Evolutionary conservation across 208 protist species (phyloP).

Genomic region (Trypanosoma rangeli): DNA sequence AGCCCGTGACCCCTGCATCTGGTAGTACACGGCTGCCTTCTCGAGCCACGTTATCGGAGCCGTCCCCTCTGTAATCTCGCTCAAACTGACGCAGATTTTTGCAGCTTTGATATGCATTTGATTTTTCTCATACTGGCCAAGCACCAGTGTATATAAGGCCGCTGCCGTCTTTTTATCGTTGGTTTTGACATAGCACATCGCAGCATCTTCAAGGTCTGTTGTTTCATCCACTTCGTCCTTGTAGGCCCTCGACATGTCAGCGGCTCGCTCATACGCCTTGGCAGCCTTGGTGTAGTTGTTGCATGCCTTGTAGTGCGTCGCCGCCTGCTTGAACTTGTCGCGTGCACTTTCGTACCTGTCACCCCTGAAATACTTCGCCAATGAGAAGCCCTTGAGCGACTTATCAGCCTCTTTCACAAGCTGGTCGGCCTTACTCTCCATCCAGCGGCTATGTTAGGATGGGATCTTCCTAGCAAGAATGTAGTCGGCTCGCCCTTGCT

Average conservation of each 20-base stretch:
- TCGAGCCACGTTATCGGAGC: constrained; percentile 73
- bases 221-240: constrained; percentile 65
- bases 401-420: constrained; percentile 78
- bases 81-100: constrained; percentile 63
- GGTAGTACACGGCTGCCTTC: constrained; percentile 65
- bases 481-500: background rate
- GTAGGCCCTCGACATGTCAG: constrained; percentile 66
- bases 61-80: constrained; percentile 53
- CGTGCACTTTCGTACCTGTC: constrained; percentile 69
- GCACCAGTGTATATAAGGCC: constrained; percentile 37
- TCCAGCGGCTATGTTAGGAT: constrained; percentile 7
- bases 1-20: constrained; percentile 64
- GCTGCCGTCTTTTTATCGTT: constrained; percentile 40
- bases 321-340: constrained; percentile 76
- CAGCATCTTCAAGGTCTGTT: constrained; percentile 73
- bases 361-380: constrained; percentile 50
- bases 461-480: background rate
- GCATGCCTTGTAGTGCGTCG: constrained; percentile 80
- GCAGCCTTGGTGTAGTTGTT: constrained; percentile 72
- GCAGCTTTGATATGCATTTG: constrained; percentile 68
- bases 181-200: constrained; percentile 53
- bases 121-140: constrained; percentile 63
- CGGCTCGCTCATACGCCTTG: constrained; percentile 63
- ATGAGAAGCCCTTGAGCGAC: constrained; percentile 64
- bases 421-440: constrained; percentile 66